Percentiles rank a stretch among this genome's conserved stretches.
Conservation (phyloP, 768 basidiomycete genomes). For the Macrolepiota dolichaula region DNA sequence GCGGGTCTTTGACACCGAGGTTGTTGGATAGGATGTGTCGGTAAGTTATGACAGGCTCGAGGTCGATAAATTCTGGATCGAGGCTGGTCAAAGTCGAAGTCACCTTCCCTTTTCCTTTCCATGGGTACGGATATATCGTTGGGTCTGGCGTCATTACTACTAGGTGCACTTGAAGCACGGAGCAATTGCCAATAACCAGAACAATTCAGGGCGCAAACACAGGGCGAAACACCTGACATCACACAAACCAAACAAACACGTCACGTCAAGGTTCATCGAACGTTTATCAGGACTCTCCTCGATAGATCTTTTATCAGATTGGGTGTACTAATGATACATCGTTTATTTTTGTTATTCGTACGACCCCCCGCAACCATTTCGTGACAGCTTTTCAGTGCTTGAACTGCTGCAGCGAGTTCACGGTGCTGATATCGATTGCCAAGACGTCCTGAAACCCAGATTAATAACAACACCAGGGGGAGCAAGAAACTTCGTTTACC, state of each 20-base stretch:
- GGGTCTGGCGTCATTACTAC: background rate
- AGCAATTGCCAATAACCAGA: background rate
- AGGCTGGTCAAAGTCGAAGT: constrained; percentile 10
- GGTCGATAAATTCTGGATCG: constrained; percentile 52
- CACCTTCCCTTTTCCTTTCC: constrained; percentile 60
- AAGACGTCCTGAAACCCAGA: constrained; percentile 31
- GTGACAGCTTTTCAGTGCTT: background rate
- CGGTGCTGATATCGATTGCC: constrained; percentile 37
- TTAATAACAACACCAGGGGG: background rate
- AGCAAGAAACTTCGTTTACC: constrained; percentile 33
- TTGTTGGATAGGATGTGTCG: constrained; percentile 69
- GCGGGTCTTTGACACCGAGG: constrained; percentile 68
- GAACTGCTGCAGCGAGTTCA: constrained; percentile 23
- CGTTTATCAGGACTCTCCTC: too few species aligned
- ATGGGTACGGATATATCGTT: constrained; percentile 15
- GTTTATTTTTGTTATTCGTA: background rate
- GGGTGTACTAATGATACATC: background rate
- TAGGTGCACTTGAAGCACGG: background rate
- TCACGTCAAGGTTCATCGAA: too few species aligned
- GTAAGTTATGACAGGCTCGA: constrained; percentile 71
- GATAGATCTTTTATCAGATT: background rate
- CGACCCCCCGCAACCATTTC: background rate
- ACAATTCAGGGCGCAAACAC: background rate
- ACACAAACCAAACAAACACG: constrained; percentile 2
- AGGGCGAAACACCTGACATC: background rate